phyloP scores from a whole-genome alignment of 1,284 basidiomycete species.

The Athelia psychrophila region DNA sequence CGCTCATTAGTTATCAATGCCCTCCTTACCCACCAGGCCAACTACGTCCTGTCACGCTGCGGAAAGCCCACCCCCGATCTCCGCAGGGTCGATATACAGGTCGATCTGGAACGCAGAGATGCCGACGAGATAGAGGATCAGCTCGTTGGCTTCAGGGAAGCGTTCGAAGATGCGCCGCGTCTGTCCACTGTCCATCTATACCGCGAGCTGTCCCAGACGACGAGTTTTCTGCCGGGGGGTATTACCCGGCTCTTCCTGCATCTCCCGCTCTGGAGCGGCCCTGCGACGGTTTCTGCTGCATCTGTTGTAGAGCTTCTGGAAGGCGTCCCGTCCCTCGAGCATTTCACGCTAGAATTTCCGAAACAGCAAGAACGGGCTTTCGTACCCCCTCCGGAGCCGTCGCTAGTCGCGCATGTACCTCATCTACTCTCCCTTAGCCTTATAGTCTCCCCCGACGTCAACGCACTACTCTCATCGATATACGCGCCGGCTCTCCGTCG shows the following conservation, averaged over 20 bases:
- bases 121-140: constrained; percentile 17
- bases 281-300: constrained; percentile 25
- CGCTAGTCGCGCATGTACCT: constrained; percentile 31
- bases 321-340: constrained; percentile 30
- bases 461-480: constrained; percentile 41
- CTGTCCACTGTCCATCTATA: constrained; percentile 30
- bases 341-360: constrained; percentile 40
- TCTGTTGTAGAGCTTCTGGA: constrained; percentile 30
- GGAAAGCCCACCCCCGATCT: constrained; percentile 25
- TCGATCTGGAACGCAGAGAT: constrained; percentile 23
- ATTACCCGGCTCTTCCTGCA: constrained; percentile 35
- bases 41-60: constrained; percentile 37
- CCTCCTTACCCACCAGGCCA: constrained; percentile 32
- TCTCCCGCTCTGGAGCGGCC: constrained; percentile 20
- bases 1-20: constrained; percentile 38
- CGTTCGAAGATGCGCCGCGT: constrained; percentile 33
- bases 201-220: constrained; percentile 34
- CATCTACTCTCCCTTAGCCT: constrained; percentile 39
- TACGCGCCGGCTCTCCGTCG: constrained; percentile 37
- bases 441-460: constrained; percentile 39
- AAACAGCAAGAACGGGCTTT: constrained; percentile 31
- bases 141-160: constrained; percentile 23
- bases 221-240: constrained; percentile 30
- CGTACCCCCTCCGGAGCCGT: constrained; percentile 22
- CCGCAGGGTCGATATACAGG: constrained; percentile 19